Evolutionary conservation across 352 stramenopile genomes (phyloP).

Genomic region (Globisporangium canariense): DNA sequence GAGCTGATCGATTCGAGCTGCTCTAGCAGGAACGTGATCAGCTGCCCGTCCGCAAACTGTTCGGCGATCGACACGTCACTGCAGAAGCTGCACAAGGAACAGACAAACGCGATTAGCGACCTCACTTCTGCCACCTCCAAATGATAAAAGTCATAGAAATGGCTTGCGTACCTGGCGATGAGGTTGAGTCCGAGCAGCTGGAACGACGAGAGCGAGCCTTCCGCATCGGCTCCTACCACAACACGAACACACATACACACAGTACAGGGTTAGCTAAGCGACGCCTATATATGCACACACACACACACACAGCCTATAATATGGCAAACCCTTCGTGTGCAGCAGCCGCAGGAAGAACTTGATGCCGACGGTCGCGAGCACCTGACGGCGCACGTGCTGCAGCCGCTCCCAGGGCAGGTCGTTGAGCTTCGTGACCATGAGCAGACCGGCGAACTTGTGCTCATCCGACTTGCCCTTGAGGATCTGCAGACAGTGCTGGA

Average conservation of each 20-base stretch:
- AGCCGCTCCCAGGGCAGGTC: slow-evolving; percentile 39
- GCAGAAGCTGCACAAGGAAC: slow-evolving; percentile 51
- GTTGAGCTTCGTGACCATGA: slow-evolving; percentile 84
- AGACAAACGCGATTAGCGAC: neutral
- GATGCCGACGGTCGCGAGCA: slow-evolving; percentile 59
- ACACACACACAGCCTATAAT: no score
- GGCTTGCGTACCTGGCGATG: slow-evolving; percentile 54
- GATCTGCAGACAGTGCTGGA: slow-evolving; percentile 65
- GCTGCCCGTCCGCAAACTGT: slow-evolving; percentile 62
- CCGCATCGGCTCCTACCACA: slow-evolving; percentile 35
- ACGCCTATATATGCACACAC: neutral
- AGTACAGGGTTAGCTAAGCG: neutral
- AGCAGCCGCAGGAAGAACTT: slow-evolving; percentile 80
- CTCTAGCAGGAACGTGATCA: slow-evolving; percentile 53
- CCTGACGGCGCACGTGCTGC: slow-evolving; percentile 48
- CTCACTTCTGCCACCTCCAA: no score
- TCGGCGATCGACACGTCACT: slow-evolving; percentile 39
- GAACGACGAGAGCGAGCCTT: slow-evolving; percentile 62
- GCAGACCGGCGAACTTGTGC: slow-evolving; percentile 84
- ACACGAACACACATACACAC: slow-evolving; percentile 5
- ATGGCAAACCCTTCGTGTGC: slow-evolving; percentile 53
- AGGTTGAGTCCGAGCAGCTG: slow-evolving; percentile 75
- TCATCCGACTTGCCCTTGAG: slow-evolving; percentile 70
- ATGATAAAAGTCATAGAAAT: no score
- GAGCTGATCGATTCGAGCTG: slow-evolving; percentile 32